Conservation (phyloP, 148 eudicot species). For the Rhododendron kiyosumense region DNA sequence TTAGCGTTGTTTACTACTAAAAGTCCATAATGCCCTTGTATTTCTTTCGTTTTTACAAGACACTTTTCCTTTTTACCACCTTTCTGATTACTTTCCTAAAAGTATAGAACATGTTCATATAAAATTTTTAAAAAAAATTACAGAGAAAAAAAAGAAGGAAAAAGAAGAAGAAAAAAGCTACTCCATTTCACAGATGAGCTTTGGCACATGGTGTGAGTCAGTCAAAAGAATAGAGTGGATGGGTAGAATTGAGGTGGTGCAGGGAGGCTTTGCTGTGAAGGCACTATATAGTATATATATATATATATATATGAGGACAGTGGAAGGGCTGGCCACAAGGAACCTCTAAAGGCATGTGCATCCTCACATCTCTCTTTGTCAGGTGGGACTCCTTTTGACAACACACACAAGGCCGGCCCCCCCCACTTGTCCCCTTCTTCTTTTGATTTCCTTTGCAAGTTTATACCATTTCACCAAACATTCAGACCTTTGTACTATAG, state of each 20-base stretch:
- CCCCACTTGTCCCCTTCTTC: not conserved
- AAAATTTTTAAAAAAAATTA: not conserved
- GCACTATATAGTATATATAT: not conserved
- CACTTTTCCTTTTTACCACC: not conserved
- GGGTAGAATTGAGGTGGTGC: not conserved
- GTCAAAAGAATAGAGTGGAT: not conserved
- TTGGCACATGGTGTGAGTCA: not conserved
- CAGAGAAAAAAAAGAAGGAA: not conserved
- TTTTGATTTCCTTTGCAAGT: not conserved
- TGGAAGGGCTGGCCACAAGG: not conserved
- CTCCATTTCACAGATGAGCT: not conserved
- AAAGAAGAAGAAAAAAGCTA: not conserved
- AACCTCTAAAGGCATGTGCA: constrained; percentile 17
- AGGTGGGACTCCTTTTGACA: constrained; percentile 18
- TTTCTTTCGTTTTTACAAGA: not conserved
- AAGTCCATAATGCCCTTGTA: not conserved
- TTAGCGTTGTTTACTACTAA: not conserved
- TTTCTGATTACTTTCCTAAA: not conserved
- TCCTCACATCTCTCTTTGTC: constrained; percentile 12
- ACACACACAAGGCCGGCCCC: constrained; percentile 6
- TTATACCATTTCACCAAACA: not conserved
- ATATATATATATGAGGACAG: not conserved
- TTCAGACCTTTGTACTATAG: not conserved
- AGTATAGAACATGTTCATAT: not conserved
- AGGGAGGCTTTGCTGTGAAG: not conserved